Evolutionary conservation across 2,329 filamentous ascomycete genomes (phyloP).

Genomic region (Mollisia scopiformis): DNA sequence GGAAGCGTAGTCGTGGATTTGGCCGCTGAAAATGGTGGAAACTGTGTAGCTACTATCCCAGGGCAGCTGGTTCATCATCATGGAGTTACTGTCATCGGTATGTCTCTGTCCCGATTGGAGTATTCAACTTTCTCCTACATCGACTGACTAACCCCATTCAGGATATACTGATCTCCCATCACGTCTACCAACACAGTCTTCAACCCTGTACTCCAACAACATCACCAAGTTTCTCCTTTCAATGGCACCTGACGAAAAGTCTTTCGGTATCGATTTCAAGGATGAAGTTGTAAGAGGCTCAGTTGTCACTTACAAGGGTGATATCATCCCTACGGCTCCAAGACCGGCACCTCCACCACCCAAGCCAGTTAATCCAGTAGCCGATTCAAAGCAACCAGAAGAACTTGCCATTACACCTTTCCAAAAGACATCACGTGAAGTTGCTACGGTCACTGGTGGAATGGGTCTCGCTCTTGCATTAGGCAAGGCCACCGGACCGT

Average conservation of each 20-base stretch:
- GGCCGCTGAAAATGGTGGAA: conserved; percentile 85
- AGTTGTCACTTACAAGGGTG: conserved; percentile 79
- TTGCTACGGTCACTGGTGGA: conserved; percentile 72
- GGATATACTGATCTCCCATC: conserved; percentile 88
- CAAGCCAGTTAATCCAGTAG: conserved; percentile 52
- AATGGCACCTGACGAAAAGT: conserved; percentile 75
- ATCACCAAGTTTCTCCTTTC: conserved; percentile 87
- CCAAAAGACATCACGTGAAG: conserved; percentile 78
- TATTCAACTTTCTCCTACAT: conserved; percentile 32
- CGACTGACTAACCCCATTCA: conserved; percentile 35
- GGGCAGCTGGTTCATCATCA: conserved; percentile 73
- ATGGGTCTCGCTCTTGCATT: conserved; percentile 77
- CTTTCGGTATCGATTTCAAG: conserved; percentile 77
- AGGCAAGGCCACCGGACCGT: conserved; percentile 77
- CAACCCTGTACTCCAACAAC: conserved; percentile 91
- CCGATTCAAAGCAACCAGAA: conserved; percentile 54
- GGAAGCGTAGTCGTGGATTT: conserved; percentile 88
- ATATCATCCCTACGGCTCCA: conserved; percentile 75
- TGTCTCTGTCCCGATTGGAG: conserved; percentile 27
- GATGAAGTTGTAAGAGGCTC: conserved; percentile 87
- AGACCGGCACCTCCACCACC: conserved; percentile 63
- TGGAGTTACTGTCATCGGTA: conserved; percentile 83
- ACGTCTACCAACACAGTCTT: conserved; percentile 83
- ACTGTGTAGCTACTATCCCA: conserved; percentile 80
- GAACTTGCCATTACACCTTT: conserved; percentile 77